Evolutionary conservation across 306 rosid species (phyloP), one percentile per base, ranked within the genome.

Genomic region (Rosa multiflora): DNA sequence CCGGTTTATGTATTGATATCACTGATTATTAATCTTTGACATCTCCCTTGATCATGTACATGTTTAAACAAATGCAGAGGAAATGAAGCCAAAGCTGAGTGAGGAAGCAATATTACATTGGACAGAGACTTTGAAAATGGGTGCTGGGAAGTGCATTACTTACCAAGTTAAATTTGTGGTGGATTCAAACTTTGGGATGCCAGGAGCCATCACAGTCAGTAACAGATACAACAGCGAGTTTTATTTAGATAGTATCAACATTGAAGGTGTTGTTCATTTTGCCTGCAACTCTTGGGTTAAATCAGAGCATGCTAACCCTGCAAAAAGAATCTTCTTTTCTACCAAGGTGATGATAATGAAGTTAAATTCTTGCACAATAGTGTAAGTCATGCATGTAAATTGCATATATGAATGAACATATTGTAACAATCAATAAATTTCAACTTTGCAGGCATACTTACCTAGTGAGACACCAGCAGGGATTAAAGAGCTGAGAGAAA

Each of bases 271-370:
- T 52, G 37, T 74, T 71, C 78, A 67, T 56, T 78, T 88, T 68
- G 6, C 59, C 12, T 84, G 90, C 92, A 76, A 86, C 20, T 88
- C 88, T 66, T 84, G 88, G 92, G 62, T 88, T 79, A 86, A 86
- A 37, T 78, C 88, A 20, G 53, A 13, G 53, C 18, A 14, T 1
- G 67, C 47, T 20, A 5, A 70, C 17, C 70, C 79, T 7, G 10
- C 32, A 0, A 84, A 86, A 68, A 78, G 87, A 79, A 15, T 74
- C 2, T 88, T 88, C 86, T 88, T 88, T 74, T 13, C 52, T n/a
- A 67, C 72, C 76, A 86, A 84, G 88, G 92, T 84, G 55, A 52
- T 8, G 35, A 20, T n/a, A 0, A 48, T 48, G 17, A 14, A 3
- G 63, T n/a, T 8, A 58, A 9, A 8, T 58, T n/a, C 12, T 8